Percentiles rank a stretch among this genome's conserved stretches.
These are phyloP conservation scores for Phytophthora cryptogea DNA, from an alignment of 352 stramenopile species.

Conservation along the genomic window DNA sequence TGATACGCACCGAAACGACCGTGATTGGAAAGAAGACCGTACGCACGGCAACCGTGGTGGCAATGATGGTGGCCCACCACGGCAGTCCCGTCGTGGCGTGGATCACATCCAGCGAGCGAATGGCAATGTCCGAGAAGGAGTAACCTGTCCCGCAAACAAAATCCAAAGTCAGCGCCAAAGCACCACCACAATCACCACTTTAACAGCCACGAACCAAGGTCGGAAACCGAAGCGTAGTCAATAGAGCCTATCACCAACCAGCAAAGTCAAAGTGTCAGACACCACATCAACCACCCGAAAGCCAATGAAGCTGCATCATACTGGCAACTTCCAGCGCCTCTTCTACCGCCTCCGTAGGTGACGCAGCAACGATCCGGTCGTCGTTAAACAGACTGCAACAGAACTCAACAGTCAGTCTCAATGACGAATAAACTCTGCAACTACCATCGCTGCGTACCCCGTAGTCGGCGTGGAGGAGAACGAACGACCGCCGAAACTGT, in stretches of 20 bases:
- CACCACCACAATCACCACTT: neutral
- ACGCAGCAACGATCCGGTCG: slow-evolving; percentile 50
- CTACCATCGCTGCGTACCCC: slow-evolving; percentile 33
- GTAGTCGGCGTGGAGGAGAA: slow-evolving; percentile 65
- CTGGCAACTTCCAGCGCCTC: slow-evolving; percentile 52
- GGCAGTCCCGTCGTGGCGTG: slow-evolving; percentile 82
- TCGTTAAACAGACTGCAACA: slow-evolving; percentile 41
- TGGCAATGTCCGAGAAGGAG: slow-evolving; percentile 71
- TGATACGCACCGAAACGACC: slow-evolving; percentile 68
- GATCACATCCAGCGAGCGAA: slow-evolving; percentile 73
- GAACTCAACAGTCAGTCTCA: slow-evolving; percentile 6
- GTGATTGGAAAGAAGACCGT: slow-evolving; percentile 77
- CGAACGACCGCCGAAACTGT: slow-evolving; percentile 49
- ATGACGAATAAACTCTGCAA: neutral
- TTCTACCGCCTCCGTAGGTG: slow-evolving; percentile 48
- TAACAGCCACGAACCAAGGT: slow-evolving; percentile 46
- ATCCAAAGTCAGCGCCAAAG: slow-evolving; percentile 8
- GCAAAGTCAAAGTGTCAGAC: slow-evolving; percentile 16
- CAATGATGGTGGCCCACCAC: slow-evolving; percentile 89
- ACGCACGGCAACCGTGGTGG: slow-evolving; percentile 78
- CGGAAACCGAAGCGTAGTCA: slow-evolving; percentile 57
- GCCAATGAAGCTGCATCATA: slow-evolving; percentile 10
- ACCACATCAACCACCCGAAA: slow-evolving; percentile 1
- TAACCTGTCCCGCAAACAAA: slow-evolving; percentile 39
- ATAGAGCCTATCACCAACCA: slow-evolving; percentile 36